Evolutionary conservation across 169 alveolate species (phyloP).

Genomic region (Cyclospora cayetanensis): DNA sequence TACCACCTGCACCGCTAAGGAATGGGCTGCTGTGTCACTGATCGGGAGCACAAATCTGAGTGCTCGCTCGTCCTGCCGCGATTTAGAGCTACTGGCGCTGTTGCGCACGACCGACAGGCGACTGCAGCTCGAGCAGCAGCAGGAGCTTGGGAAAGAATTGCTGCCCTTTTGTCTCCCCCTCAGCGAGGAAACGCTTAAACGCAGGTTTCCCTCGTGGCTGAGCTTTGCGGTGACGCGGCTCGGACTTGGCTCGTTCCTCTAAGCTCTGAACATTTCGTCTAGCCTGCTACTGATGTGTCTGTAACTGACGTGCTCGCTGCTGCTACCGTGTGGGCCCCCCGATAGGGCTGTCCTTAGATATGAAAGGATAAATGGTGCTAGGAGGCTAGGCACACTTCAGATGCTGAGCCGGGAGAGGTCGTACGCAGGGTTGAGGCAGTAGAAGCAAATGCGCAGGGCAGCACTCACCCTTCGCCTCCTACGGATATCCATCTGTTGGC

Average conservation of each 20-base stretch:
- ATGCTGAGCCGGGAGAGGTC: too few relatives aligned
- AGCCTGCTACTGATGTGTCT: neutral
- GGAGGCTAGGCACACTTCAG: too few relatives aligned
- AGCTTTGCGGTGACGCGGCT: neutral
- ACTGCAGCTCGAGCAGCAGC: constrained; percentile 13
- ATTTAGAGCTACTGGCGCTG: constrained; percentile 24
- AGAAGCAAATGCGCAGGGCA: too few relatives aligned
- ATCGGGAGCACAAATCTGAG: constrained; percentile 57
- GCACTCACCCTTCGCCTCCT: too few relatives aligned
- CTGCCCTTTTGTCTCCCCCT: neutral
- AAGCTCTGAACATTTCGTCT: neutral
- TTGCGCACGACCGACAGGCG: constrained; percentile 11
- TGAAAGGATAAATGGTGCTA: too few relatives aligned
- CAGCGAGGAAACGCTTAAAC: neutral
- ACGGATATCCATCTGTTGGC: neutral
- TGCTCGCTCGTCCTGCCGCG: constrained; percentile 10
- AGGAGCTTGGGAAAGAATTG: neutral
- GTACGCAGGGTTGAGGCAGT: too few relatives aligned
- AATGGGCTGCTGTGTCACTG: constrained; percentile 12
- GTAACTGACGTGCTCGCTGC: neutral
- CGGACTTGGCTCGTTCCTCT: neutral
- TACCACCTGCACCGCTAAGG: neutral
- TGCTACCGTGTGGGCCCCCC: too few relatives aligned
- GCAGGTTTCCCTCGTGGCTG: constrained; percentile 13
- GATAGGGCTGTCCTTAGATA: too few relatives aligned